Conservation (phyloP, 169 alveolate species). For the Miamiensis avidus region DNA sequence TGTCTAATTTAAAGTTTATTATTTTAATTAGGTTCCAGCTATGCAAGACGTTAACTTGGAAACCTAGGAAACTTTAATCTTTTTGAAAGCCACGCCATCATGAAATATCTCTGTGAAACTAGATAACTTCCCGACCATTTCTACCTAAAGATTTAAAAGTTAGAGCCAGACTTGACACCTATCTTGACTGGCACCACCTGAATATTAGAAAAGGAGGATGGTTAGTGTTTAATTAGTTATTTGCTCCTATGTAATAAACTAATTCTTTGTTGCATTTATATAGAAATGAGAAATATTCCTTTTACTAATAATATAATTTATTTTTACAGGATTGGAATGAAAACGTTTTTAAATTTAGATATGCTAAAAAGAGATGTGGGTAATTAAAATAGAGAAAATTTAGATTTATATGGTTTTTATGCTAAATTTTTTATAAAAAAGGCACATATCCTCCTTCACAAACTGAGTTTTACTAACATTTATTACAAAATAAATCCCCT, state of each 20-base stretch:
- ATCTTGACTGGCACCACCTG: conserved; percentile 20
- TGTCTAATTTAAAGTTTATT: no score
- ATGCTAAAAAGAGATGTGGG: no score
- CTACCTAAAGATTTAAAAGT: conserved; percentile 23
- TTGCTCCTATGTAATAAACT: no score
- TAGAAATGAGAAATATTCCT: no score
- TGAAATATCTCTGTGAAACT: conserved; percentile 27
- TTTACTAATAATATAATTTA: no score
- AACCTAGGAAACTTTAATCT: conserved; percentile 17
- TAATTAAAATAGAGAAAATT: no score
- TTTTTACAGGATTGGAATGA: conserved; percentile 1
- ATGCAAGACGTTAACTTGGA: not conserved
- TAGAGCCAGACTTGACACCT: not conserved
- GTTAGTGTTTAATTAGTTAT: conserved; percentile 1
- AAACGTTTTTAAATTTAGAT: conserved; percentile 8
- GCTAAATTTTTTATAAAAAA: no score
- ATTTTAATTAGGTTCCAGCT: not conserved
- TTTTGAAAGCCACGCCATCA: conserved; percentile 34
- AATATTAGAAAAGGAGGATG: conserved; percentile 15
- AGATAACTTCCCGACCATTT: conserved; percentile 4
- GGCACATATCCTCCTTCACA: no score
- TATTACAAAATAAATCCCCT: no score
- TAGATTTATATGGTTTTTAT: no score
- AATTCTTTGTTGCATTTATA: no score
- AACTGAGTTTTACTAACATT: no score